A percentile compares a stretch with the other conserved stretches of the same genome.
Evolutionary conservation across 1,284 basidiomycete species (phyloP).

Genomic region (Sporisorium exsertum): DNA sequence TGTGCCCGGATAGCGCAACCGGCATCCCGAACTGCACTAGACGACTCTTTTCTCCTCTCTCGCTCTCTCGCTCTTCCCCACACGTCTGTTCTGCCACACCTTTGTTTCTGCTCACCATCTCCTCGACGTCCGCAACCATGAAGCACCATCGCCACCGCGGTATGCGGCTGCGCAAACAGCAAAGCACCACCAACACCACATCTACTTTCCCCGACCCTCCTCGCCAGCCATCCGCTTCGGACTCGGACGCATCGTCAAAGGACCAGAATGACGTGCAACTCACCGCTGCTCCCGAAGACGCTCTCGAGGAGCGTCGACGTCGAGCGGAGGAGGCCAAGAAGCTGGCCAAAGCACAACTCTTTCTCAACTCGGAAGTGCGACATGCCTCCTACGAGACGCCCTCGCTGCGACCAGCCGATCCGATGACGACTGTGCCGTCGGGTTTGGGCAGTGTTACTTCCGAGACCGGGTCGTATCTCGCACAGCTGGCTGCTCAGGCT

Average conservation of each 20-base stretch:
- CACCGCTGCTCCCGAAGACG: neutral
- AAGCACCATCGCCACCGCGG: constrained; percentile 28
- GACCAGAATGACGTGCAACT: constrained; percentile 9
- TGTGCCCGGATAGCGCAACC: too few relatives aligned
- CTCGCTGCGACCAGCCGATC: neutral
- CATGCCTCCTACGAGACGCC: constrained; percentile 13
- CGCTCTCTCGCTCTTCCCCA: too few relatives aligned
- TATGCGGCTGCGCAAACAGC: constrained; percentile 41
- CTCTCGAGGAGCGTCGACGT: constrained; percentile 16
- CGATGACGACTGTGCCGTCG: neutral
- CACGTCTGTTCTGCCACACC: too few relatives aligned
- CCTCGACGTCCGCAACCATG: constrained; percentile 13
- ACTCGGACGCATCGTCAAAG: constrained; percentile 21
- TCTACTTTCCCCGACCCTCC: neutral
- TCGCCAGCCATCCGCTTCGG: constrained; percentile 17
- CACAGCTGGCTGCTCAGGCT: constrained; percentile 28
- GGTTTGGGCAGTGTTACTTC: constrained; percentile 26
- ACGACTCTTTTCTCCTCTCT: too few relatives aligned
- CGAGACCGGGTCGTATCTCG: constrained; percentile 35
- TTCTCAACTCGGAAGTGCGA: constrained; percentile 37
- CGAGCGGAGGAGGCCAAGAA: constrained; percentile 26
- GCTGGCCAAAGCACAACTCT: constrained; percentile 24
- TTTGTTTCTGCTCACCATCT: too few relatives aligned
- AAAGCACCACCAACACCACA: neutral
- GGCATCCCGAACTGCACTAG: too few relatives aligned